phyloP scores from a whole-genome alignment of 352 stramenopile genomes.

The Phytophthora hybrid region DNA sequence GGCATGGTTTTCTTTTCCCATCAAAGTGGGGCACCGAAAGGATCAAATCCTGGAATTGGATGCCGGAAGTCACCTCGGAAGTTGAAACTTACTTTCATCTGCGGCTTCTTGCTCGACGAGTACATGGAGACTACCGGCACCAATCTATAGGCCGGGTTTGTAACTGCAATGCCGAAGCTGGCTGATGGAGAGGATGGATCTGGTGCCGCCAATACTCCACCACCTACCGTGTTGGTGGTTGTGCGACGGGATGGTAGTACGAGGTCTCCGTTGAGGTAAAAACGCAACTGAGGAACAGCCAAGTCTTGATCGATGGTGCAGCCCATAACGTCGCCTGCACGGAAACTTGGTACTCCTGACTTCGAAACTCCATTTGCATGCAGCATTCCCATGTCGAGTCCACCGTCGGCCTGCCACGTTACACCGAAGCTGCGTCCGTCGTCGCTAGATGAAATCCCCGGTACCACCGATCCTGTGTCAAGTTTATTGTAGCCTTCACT shows the following conservation, averaged over 20 bases:
- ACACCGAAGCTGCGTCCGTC: conserved; percentile 73
- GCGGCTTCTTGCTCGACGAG: conserved; percentile 72
- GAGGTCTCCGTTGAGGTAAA: conserved; percentile 83
- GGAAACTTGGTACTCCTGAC: conserved; percentile 73
- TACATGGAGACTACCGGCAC: conserved; percentile 84
- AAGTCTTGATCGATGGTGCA: conserved; percentile 84
- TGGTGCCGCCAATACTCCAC: not conserved
- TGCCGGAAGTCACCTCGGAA: conserved; percentile 80
- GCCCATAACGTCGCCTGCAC: conserved; percentile 69
- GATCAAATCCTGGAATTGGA: conserved; percentile 71
- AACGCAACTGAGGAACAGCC: conserved; percentile 66
- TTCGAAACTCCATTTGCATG: conserved; percentile 75
- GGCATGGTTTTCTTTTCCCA: not conserved
- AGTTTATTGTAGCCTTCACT: conserved; percentile 7
- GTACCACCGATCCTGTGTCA: conserved; percentile 43
- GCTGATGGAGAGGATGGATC: not conserved
- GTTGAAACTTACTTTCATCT: conserved; percentile 79
- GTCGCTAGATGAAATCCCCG: conserved; percentile 61
- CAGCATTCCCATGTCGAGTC: conserved; percentile 79
- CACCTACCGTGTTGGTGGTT: not conserved
- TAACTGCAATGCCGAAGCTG: conserved; percentile 48
- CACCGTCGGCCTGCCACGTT: conserved; percentile 79
- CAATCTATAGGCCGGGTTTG: conserved; percentile 70
- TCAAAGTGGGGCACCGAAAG: conserved; percentile 69
- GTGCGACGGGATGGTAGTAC: conserved; percentile 49